phyloP scores from a whole-genome alignment of 2,329 filamentous ascomycete species.

The Cytospora mali region DNA sequence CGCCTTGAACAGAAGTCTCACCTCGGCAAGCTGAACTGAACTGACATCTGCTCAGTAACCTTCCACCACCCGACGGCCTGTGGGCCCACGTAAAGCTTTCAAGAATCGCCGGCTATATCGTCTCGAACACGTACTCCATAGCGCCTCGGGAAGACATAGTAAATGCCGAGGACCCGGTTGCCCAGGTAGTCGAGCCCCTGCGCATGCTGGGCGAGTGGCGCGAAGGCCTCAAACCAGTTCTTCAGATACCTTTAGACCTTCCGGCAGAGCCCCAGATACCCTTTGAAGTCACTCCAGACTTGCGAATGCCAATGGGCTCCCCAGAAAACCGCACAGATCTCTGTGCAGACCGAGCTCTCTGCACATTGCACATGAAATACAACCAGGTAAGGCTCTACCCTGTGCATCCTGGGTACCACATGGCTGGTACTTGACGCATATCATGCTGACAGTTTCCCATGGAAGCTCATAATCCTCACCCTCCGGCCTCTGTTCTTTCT shows the following conservation, averaged over 20 bases:
- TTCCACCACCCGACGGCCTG: constrained; percentile 49
- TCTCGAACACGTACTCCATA: constrained; percentile 49
- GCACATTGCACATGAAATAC: constrained; percentile 52
- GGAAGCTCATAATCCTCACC: constrained; percentile 51
- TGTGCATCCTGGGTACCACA: background rate
- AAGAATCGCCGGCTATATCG: constrained; percentile 51
- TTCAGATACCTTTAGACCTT: constrained; percentile 41
- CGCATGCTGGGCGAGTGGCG: constrained; percentile 44
- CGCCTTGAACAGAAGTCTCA: constrained; percentile 3
- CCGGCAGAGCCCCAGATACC: constrained; percentile 34
- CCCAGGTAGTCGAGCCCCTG: constrained; percentile 44
- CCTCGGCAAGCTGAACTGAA: background rate
- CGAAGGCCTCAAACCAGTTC: constrained; percentile 31
- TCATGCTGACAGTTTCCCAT: background rate
- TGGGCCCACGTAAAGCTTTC: constrained; percentile 50
- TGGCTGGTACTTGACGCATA: constrained; percentile 14
- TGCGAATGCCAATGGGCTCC: constrained; percentile 41
- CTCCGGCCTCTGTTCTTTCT: constrained; percentile 52
- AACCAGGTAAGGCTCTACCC: constrained; percentile 42
- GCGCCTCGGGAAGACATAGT: constrained; percentile 31
- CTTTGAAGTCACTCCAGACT: constrained; percentile 31
- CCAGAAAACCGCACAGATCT: constrained; percentile 34
- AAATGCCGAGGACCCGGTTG: constrained; percentile 14
- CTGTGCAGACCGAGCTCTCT: constrained; percentile 44
- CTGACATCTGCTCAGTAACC: constrained; percentile 36